Percentiles rank a stretch among this genome's conserved stretches.
phyloP scores from a whole-genome alignment of 306 rosid species.

The Morella rubra region DNA sequence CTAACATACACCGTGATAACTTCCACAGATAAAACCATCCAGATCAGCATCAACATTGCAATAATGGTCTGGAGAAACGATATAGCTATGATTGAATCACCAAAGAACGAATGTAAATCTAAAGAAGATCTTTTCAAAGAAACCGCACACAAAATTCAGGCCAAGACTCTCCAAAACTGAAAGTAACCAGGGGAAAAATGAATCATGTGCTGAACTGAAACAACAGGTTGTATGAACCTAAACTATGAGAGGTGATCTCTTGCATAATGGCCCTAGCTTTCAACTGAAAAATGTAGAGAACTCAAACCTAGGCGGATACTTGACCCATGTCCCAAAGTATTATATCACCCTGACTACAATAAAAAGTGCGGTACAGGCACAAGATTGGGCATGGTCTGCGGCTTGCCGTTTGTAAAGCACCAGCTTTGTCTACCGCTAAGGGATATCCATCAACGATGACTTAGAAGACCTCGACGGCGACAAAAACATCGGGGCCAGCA shows the following conservation, averaged over 20 bases:
- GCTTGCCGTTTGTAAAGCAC: too few species aligned
- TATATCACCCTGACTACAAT: constrained; percentile 94
- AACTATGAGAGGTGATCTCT: not conserved
- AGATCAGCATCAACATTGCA: not conserved
- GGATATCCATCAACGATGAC: too few species aligned
- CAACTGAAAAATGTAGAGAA: not conserved
- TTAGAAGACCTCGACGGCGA: too few species aligned
- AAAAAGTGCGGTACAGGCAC: too few species aligned
- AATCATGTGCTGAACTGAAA: not conserved
- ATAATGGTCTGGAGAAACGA: not conserved
- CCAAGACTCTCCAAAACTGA: not conserved
- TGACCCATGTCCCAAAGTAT: constrained; percentile 94
- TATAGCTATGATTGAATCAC: not conserved
- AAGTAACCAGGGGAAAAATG: not conserved
- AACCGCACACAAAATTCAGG: not conserved
- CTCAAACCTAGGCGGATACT: constrained; percentile 40
- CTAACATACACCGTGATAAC: too few species aligned
- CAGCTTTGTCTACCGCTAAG: too few species aligned
- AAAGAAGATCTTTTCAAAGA: not conserved
- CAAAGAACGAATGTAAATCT: not conserved
- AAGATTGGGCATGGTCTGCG: too few species aligned
- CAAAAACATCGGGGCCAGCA: too few species aligned
- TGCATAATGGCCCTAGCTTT: not conserved
- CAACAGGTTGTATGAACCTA: not conserved
- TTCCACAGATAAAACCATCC: not conserved